Evolutionary conservation across 2,329 filamentous ascomycete genomes (phyloP).

Genomic region (Berkeleyomyces rouxiae): DNA sequence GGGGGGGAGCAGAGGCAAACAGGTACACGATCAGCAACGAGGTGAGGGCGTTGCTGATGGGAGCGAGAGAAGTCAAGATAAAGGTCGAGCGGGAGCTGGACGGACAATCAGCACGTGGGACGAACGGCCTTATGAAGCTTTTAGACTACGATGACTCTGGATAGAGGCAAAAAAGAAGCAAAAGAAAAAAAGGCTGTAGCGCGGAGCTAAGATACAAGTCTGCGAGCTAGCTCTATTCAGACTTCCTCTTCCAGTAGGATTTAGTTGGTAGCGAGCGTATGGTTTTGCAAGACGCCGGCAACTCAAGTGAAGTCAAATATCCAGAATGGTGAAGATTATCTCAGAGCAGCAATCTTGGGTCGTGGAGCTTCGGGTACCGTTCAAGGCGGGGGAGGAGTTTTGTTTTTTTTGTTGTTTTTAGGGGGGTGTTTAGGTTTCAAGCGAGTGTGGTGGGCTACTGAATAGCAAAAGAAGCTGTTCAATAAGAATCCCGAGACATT

Average conservation of each 20-base stretch:
- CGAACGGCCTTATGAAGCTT: background rate
- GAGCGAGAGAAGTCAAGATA: background rate
- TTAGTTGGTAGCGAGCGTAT: slow-evolving; percentile 1
- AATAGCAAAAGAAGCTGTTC: slow-evolving; percentile 8
- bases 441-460: slow-evolving; percentile 13
- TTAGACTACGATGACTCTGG: background rate
- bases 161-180: background rate
- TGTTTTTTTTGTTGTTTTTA: background rate
- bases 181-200: background rate
- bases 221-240: background rate
- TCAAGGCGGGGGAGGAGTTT: background rate
- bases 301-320: background rate
- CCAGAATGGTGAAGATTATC: background rate
- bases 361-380: background rate
- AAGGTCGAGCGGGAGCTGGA: background rate
- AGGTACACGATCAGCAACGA: background rate
- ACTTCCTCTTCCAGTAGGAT: background rate
- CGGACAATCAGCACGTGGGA: background rate
- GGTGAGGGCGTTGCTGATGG: background rate
- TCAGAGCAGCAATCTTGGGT: background rate
- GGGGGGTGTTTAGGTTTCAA: background rate
- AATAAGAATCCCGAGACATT: slow-evolving; percentile 12
- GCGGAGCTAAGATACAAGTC: background rate
- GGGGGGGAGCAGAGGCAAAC: background rate
- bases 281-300: background rate